Base-by-base conservation (phyloP, 257 asterid genomes). In the Rehmannia glutinosa region DNA sequence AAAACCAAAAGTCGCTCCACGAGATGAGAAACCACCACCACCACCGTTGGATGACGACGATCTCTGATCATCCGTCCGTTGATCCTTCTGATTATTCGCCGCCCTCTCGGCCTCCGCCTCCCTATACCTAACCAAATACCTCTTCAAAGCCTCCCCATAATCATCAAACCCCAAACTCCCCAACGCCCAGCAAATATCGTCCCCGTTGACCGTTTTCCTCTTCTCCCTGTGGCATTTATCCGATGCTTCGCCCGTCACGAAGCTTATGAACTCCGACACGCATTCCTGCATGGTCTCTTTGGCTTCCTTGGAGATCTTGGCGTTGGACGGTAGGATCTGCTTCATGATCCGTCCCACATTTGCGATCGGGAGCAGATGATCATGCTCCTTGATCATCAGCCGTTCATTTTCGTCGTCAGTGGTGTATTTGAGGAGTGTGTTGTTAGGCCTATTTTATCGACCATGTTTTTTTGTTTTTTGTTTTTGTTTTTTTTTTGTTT, bases 231-330 rank as follows among this genome's bases (percentile, higher is more conserved):
- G 81, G 73, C 90, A 84, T 47, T 78, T 78, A 62, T 81, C 80
- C 2, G 87, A 84, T 5, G 90, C 87, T 36, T 84, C 90, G 2
- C 90, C 84, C 1, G 90, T 84, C 2, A 84, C 90, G 39, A 84
- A 84, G 80, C 90, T 76, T 62, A 84, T 81, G 82, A 84, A 84
- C 81, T 84, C 90, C 0, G 90, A 73, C 4, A 72, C 87, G 17
- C 90, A 81, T 42, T 84, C 89, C 56, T 83, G 86, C 86, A 83
- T 81, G 62, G 84, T 83, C 23, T 83, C 89, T 39, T 83, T 81
- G 0, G 80, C 86, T 36, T 84, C 86, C 13, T 84, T 84, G 0
- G 89, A 84, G 77, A 81, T 76, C 51, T 84, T 84, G 11, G 86
- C 84, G 72, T 78, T 81, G n/a, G 89, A 68, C 0, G 89, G 86